A percentile compares a stretch with the other conserved stretches of the same genome.
Evolutionary conservation across 257 asterid species (phyloP).

Genomic region (Misopates orontium): DNA sequence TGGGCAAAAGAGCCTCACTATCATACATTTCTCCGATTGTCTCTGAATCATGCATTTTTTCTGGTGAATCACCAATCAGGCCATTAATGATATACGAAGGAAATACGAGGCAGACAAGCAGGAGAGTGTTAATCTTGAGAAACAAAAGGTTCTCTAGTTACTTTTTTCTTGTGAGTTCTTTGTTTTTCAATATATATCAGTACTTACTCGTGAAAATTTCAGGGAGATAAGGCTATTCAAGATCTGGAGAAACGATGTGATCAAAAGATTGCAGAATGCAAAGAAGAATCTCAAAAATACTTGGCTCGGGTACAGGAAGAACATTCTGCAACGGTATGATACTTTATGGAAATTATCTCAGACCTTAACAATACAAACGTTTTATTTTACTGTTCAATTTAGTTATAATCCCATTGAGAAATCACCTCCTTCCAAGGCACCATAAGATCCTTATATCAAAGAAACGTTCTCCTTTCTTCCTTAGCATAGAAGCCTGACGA

Average conservation of each 20-base stretch:
- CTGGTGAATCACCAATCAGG: slow-evolving; percentile 56
- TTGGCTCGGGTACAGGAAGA: slow-evolving; percentile 71
- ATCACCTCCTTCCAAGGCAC: background rate
- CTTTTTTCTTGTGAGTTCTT: slow-evolving; percentile 22
- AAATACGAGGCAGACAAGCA: slow-evolving; percentile 88
- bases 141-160: slow-evolving; percentile 66
- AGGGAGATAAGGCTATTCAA: slow-evolving; percentile 69
- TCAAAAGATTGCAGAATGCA: slow-evolving; percentile 59
- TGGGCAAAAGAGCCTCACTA: slow-evolving; percentile 9
- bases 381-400: slow-evolving; percentile 9
- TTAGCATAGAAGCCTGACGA: background rate
- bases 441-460: slow-evolving; percentile 18
- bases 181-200: slow-evolving; percentile 20
- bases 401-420: background rate
- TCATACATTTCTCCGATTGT: slow-evolving; percentile 19
- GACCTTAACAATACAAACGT: slow-evolving; percentile 23
- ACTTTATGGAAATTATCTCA: slow-evolving; percentile 14
- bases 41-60: slow-evolving; percentile 26
- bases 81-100: slow-evolving; percentile 79
- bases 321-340: slow-evolving; percentile 75
- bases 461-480: background rate
- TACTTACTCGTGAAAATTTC: slow-evolving; percentile 34
- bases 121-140: slow-evolving; percentile 69
- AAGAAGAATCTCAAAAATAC: slow-evolving; percentile 68
- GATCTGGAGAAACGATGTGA: slow-evolving; percentile 64